Evolutionary conservation across 352 stramenopile species (phyloP).

Genomic region (Phytophthora pluvialis): DNA sequence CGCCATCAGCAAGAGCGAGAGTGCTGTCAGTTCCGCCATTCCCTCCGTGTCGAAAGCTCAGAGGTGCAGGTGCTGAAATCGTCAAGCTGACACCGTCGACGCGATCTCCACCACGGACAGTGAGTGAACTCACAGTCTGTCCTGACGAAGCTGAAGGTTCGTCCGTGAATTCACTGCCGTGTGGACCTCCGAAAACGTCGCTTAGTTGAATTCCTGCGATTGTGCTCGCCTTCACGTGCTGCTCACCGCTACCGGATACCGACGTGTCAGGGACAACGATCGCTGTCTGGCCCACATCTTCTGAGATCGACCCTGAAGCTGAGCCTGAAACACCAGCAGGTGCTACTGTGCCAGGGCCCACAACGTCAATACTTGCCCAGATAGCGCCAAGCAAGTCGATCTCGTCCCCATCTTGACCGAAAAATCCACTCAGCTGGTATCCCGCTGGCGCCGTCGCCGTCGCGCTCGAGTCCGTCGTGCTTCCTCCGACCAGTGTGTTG

Average conservation of each 20-base stretch:
- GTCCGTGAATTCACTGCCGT: slow-evolving; percentile 48
- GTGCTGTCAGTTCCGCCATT: slow-evolving; percentile 39
- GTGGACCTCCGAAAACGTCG: slow-evolving; percentile 42
- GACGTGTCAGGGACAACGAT: slow-evolving; percentile 14
- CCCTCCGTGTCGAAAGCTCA: slow-evolving; percentile 46
- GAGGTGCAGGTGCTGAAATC: slow-evolving; percentile 27
- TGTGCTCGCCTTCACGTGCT: slow-evolving; percentile 14
- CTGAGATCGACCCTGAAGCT: slow-evolving; percentile 12
- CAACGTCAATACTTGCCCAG: slow-evolving; percentile 21
- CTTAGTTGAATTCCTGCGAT: slow-evolving; percentile 36
- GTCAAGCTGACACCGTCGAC: slow-evolving; percentile 50
- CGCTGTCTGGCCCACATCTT: slow-evolving; percentile 16
- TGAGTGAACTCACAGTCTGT: slow-evolving; percentile 40
- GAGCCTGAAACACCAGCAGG: background rate
- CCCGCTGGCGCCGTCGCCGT: slow-evolving; percentile 14
- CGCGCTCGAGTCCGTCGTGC: slow-evolving; percentile 14
- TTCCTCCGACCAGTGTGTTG: slow-evolving; percentile 17
- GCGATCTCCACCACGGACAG: slow-evolving; percentile 38
- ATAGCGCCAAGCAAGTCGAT: slow-evolving; percentile 27
- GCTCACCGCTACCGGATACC: slow-evolving; percentile 17
- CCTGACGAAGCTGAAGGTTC: slow-evolving; percentile 31
- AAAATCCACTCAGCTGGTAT: slow-evolving; percentile 27
- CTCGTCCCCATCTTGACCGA: slow-evolving; percentile 24
- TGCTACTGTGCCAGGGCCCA: slow-evolving; percentile 3
- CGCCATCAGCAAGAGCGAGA: slow-evolving; percentile 35